Base-by-base conservation (phyloP, 257 asterid species). In the Nicotiana obtusifolia region DNA sequence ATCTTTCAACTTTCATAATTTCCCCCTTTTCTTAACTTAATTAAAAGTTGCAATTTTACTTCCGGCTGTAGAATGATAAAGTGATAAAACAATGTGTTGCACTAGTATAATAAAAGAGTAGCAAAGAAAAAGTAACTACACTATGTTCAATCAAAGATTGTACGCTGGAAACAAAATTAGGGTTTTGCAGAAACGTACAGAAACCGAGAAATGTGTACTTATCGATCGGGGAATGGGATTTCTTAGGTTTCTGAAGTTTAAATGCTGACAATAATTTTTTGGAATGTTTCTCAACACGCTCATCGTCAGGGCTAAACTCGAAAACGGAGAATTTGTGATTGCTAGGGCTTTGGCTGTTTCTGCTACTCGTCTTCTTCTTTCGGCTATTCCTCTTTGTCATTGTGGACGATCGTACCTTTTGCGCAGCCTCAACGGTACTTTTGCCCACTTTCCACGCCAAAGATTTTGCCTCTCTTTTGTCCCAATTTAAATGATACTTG, bases 281-380 rank as follows among this genome's bases (percentile, higher is more conserved):
- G 14, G 94, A 64, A 9, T 77, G 84, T 22, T 33, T 41, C 86
- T 92, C 97, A 47, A 84, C 84, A 7, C 64, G 86, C 37, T 56
- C 37, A 19, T 94, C 98, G 3, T 87, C 91, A 0, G 49, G 83
- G 44, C 41, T n/a, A 85, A 95, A 93, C 0, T 93, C 98, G 76
- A 86, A 95, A 20, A 80, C 93, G 7, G 91, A 33, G 69, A 82
- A 84, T 19, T 78, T 88, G 31, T 37, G 57, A 76, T 53, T 81
- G 54, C 83, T 53, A 30, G 82, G 59, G 67, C 83, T 62, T 19
- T 76, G 82, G 53, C 83, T 83, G 49, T 56, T 62, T 56, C 68
- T 80, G 10, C 49, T 84, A 19, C 69, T 79, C 76, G 81, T 80
- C 79, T 1, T 41, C 11, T 7, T 8, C 10, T 41, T 41, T 41